A percentile compares a stretch with the other conserved stretches of the same genome.
phyloP scores from a whole-genome alignment of 2,329 filamentous ascomycete species.

The Helotiales sp. region DNA sequence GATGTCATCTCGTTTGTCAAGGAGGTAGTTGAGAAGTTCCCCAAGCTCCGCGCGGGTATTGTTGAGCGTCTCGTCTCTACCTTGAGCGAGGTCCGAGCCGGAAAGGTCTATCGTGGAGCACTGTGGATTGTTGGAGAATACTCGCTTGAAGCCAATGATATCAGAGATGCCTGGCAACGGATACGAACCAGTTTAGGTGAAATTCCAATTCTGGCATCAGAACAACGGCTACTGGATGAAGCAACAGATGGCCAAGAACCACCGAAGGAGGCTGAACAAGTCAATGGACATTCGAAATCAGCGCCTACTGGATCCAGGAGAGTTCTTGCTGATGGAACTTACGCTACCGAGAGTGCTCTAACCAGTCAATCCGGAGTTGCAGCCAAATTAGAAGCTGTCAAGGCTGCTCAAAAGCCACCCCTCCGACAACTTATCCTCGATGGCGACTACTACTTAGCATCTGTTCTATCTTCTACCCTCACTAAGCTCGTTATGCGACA shows the following conservation, averaged over 20 bases:
- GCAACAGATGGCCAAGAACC: conserved; percentile 69
- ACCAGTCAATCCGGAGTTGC: conserved; percentile 89
- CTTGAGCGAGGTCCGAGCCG: conserved; percentile 87
- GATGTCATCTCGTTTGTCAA: conserved; percentile 99
- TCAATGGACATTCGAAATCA: conserved; percentile 79
- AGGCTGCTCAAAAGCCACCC: conserved; percentile 94
- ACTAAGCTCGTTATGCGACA: conserved; percentile 98
- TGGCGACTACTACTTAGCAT: conserved; percentile 93
- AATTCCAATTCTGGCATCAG: conserved; percentile 93
- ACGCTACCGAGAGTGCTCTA: conserved; percentile 93
- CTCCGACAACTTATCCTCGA: conserved; percentile 93
- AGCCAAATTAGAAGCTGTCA: conserved; percentile 92
- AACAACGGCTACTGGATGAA: conserved; percentile 88
- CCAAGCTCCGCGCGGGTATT: conserved; percentile 82
- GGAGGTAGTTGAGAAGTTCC: conserved; percentile 98
- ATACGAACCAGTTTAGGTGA: conserved; percentile 93
- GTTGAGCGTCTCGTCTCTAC: conserved; percentile 87
- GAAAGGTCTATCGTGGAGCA: conserved; percentile 95
- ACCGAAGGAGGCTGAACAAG: conserved; percentile 59
- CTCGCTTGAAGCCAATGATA: conserved; percentile 89
- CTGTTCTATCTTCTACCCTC: conserved; percentile 91
- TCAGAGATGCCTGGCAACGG: conserved; percentile 93
- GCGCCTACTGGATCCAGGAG: conserved; percentile 84
- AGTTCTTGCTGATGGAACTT: conserved; percentile 93
- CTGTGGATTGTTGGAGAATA: conserved; percentile 99